Percentiles rank a stretch among this genome's conserved stretches.
Evolutionary conservation across 164 flowering plant species (phyloP).

Genomic region (Stephania cephalantha): DNA sequence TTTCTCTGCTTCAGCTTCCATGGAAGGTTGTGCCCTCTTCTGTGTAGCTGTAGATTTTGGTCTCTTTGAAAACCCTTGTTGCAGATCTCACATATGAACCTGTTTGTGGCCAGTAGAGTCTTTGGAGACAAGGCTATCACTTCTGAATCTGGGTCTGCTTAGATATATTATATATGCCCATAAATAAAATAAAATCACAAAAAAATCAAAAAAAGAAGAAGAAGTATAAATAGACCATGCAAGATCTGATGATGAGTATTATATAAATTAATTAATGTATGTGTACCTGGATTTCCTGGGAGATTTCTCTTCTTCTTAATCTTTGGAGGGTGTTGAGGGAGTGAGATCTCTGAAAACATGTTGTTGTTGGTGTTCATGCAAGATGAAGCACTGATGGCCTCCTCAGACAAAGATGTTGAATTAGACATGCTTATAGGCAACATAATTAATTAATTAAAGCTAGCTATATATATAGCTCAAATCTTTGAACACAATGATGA

Average conservation of each 20-base stretch:
- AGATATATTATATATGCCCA: no score
- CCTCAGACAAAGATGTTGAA: slow-evolving; percentile 69
- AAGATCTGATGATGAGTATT: neutral
- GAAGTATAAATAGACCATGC: neutral
- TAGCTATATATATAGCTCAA: neutral
- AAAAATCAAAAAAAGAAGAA: neutral
- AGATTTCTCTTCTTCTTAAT: slow-evolving; percentile 74
- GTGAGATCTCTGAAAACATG: slow-evolving; percentile 23
- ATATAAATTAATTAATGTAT: neutral
- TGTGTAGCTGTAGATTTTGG: slow-evolving; percentile 89
- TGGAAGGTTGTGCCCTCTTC: slow-evolving; percentile 93
- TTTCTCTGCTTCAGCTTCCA: slow-evolving; percentile 86
- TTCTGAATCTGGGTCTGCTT: slow-evolving; percentile 86
- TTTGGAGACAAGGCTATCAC: slow-evolving; percentile 88
- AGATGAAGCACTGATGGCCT: slow-evolving; percentile 50
- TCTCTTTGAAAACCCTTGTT: slow-evolving; percentile 96
- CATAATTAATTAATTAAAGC: slow-evolving; percentile 24
- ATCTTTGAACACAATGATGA: neutral
- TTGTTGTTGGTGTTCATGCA: slow-evolving; percentile 35
- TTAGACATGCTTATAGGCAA: slow-evolving; percentile 52
- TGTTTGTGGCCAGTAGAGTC: slow-evolving; percentile 70
- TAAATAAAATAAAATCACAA: neutral
- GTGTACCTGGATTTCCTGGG: slow-evolving; percentile 85
- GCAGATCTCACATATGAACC: slow-evolving; percentile 92
- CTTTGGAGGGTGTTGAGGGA: slow-evolving; percentile 29